A percentile compares a stretch with the other conserved stretches of the same genome.
Conservation (phyloP, 2,329 filamentous ascomycete species). For the Diaporthe sp. region DNA sequence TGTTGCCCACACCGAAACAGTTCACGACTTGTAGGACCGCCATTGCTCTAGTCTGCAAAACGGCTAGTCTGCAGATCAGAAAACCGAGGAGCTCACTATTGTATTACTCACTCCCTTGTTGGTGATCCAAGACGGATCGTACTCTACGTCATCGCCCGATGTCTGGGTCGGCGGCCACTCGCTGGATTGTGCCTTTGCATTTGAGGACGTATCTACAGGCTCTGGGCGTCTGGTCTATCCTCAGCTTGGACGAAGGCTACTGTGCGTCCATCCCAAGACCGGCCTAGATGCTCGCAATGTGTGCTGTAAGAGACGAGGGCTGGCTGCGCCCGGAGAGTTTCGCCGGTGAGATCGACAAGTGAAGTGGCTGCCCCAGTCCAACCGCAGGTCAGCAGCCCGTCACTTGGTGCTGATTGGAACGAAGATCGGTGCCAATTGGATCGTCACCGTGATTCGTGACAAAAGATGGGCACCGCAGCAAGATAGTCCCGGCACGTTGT, state of each 20-base stretch:
- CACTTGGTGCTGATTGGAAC: neutral
- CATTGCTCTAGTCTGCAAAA: neutral
- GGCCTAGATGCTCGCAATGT: constrained; percentile 8
- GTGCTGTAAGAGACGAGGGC: neutral
- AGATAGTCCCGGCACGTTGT: neutral
- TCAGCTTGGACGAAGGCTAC: neutral
- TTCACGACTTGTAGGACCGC: no score
- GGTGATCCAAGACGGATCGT: neutral
- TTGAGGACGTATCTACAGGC: neutral
- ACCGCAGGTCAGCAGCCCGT: neutral
- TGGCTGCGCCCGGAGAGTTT: neutral
- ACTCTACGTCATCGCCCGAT: constrained; percentile 1
- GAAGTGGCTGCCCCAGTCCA: neutral
- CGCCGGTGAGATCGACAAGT: neutral
- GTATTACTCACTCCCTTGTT: neutral
- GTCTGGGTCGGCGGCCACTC: neutral
- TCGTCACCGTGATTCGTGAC: neutral
- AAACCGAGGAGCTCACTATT: neutral
- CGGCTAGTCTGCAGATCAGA: neutral
- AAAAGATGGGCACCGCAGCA: neutral
- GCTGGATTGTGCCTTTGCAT: neutral
- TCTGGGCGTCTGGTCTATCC: constrained; percentile 13
- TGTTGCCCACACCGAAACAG: no score
- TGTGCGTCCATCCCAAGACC: neutral
- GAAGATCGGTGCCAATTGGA: neutral